Evolutionary conservation across 108 stramenopile species (phyloP).

Genomic region (Phaeodactylum tricornutum): DNA sequence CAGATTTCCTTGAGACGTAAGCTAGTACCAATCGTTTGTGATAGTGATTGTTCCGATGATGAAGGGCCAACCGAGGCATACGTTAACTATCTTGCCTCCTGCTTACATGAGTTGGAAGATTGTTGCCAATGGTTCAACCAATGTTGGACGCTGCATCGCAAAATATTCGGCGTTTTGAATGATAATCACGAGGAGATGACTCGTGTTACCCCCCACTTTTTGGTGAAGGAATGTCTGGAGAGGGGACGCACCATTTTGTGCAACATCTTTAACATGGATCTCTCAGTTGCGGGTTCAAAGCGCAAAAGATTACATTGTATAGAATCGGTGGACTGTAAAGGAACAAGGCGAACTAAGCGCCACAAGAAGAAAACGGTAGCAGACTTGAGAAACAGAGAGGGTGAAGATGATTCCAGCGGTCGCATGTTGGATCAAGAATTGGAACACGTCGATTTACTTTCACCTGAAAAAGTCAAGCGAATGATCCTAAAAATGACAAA

Average conservation of each 20-base stretch:
- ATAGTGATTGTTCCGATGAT: too few relatives aligned
- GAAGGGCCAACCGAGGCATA: conserved; percentile 34
- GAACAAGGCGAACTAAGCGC: too few relatives aligned
- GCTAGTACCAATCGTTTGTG: too few relatives aligned
- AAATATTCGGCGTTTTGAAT: not conserved
- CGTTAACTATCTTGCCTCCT: conserved; percentile 26
- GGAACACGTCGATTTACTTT: too few relatives aligned
- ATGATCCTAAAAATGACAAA: not conserved
- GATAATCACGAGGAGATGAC: not conserved
- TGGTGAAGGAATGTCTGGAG: not conserved
- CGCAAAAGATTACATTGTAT: too few relatives aligned
- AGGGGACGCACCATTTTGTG: not conserved
- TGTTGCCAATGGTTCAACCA: conserved; percentile 28
- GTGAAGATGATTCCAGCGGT: too few relatives aligned
- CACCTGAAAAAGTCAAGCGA: too few relatives aligned
- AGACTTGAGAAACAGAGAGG: too few relatives aligned
- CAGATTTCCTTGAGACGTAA: too few relatives aligned
- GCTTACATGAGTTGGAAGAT: conserved; percentile 14
- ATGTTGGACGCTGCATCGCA: conserved; percentile 14
- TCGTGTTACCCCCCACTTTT: not conserved
- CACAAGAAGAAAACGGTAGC: too few relatives aligned
- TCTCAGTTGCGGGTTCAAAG: conserved; percentile 2
- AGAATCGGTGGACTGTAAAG: too few relatives aligned
- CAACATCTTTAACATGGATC: not conserved
- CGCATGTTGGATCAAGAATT: too few relatives aligned